Conservation (phyloP, 1,139 yeast species). For the Suhomyces maxii region DNA sequence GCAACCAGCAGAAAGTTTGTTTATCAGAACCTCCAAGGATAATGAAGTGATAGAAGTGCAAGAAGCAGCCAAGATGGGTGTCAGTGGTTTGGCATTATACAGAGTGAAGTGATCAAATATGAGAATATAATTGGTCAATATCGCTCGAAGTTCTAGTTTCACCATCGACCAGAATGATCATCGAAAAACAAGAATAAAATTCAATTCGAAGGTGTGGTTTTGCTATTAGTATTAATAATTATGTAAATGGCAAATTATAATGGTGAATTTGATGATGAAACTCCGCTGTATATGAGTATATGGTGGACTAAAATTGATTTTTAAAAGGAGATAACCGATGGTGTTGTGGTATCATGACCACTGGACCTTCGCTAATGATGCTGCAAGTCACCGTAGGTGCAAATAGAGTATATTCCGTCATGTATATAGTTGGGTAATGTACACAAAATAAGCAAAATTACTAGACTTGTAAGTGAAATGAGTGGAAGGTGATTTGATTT, state of each 20-base stretch:
- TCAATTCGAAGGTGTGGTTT: too few relatives aligned
- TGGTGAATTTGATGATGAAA: too few relatives aligned
- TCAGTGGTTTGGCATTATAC: constrained; percentile 79
- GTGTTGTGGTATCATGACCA: not conserved
- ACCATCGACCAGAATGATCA: not conserved
- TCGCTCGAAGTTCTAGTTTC: not conserved
- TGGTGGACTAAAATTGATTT: not conserved
- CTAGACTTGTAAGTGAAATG: not conserved
- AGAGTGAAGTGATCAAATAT: constrained; percentile 54
- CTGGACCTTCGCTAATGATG: not conserved
- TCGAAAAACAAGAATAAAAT: not conserved
- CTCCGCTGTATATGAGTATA: not conserved
- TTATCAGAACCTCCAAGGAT: constrained; percentile 54
- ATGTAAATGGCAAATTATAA: too few relatives aligned
- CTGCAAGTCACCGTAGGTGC: too few relatives aligned
- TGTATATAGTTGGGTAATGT: not conserved
- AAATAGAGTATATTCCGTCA: not conserved
- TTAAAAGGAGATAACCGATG: not conserved
- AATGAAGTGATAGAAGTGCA: constrained; percentile 69
- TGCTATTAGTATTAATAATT: too few relatives aligned
- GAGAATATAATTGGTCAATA: not conserved
- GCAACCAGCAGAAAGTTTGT: constrained; percentile 87
- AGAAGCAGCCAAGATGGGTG: constrained; percentile 77
- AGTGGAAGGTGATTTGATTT: too few relatives aligned
- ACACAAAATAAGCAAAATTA: not conserved